phyloP scores from a whole-genome alignment of 345 rosid genomes.

The Sonneratia caseolaris region DNA sequence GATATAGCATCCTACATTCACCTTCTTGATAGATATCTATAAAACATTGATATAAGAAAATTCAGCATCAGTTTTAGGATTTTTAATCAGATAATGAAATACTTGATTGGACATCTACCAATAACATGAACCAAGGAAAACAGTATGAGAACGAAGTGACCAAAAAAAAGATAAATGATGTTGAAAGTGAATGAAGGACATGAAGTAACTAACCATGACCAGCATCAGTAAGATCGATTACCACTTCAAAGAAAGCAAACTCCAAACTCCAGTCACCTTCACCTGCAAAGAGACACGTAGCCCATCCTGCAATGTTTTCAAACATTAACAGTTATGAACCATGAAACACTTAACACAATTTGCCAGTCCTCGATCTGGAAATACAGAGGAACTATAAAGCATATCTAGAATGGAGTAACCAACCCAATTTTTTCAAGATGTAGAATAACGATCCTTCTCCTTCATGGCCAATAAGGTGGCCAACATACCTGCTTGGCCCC shows the following conservation, averaged over 20 bases:
- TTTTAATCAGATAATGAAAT: not conserved
- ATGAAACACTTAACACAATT: not conserved
- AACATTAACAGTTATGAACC: not conserved
- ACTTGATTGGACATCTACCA: not conserved
- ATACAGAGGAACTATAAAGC: too few species aligned
- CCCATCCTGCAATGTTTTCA: conserved; percentile 57
- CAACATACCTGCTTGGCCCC: conserved; percentile 73
- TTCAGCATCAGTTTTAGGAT: not conserved
- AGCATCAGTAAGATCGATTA: conserved; percentile 66
- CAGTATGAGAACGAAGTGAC: not conserved
- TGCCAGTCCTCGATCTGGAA: too few species aligned
- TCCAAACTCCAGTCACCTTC: conserved; percentile 51
- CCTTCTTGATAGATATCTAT: not conserved
- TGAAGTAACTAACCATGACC: conserved; percentile 65
- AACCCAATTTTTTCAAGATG: conserved; percentile 76
- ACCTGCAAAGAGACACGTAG: conserved; percentile 52
- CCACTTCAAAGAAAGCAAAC: conserved; percentile 64
- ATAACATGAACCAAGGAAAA: not conserved
- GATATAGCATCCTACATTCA: not conserved
- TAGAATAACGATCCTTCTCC: conserved; percentile 86
- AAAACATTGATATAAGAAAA: not conserved
- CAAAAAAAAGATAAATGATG: not conserved
- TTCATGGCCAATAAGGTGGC: conserved; percentile 87
- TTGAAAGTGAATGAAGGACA: conserved; percentile 9
- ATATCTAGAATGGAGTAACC: conserved; percentile 13